Evolutionary conservation across 2,329 filamentous ascomycete genomes (phyloP).

Genomic region (Aureobasidium sp.): DNA sequence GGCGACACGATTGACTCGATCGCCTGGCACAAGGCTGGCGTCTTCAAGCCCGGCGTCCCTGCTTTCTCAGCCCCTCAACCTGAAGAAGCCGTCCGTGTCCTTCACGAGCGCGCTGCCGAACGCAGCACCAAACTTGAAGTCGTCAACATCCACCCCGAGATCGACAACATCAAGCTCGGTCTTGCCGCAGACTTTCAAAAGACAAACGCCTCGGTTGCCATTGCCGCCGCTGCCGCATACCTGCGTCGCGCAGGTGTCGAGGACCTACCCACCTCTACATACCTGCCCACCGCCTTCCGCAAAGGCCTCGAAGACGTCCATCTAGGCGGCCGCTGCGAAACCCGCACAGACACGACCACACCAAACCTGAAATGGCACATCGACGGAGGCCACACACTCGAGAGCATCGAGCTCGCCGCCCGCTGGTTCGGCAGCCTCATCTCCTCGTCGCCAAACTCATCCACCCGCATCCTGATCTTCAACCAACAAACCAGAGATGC

Average conservation of each 20-base stretch:
- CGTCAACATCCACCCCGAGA: conserved; percentile 40
- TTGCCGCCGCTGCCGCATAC: conserved; percentile 51
- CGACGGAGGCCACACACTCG: conserved; percentile 80
- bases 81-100: conserved; percentile 44
- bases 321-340: conserved; percentile 71
- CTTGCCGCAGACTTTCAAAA: conserved; percentile 55
- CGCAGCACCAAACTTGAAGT: conserved; percentile 40
- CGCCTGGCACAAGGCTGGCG: conserved; percentile 86
- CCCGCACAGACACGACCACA: conserved; percentile 43
- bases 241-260: conserved; percentile 37
- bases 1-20: conserved; percentile 73
- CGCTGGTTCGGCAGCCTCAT: conserved; percentile 59
- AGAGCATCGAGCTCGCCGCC: conserved; percentile 69
- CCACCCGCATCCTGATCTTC: conserved; percentile 63
- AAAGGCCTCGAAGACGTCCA: conserved; percentile 57
- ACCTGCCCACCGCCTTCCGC: conserved; percentile 53
- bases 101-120: conserved; percentile 47
- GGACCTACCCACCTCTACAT: conserved; percentile 32
- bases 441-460: conserved; percentile 20
- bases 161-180: conserved; percentile 44
- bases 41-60: conserved; percentile 60
- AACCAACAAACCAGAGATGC: conserved; percentile 87
- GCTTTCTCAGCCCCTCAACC: conserved; percentile 56
- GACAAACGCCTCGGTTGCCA: conserved; percentile 52
- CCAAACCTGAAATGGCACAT: conserved; percentile 62